These are phyloP conservation scores for Cladophialophora carrionii DNA, from an alignment of 2,329 filamentous ascomycete species.

Conservation along the genomic window DNA sequence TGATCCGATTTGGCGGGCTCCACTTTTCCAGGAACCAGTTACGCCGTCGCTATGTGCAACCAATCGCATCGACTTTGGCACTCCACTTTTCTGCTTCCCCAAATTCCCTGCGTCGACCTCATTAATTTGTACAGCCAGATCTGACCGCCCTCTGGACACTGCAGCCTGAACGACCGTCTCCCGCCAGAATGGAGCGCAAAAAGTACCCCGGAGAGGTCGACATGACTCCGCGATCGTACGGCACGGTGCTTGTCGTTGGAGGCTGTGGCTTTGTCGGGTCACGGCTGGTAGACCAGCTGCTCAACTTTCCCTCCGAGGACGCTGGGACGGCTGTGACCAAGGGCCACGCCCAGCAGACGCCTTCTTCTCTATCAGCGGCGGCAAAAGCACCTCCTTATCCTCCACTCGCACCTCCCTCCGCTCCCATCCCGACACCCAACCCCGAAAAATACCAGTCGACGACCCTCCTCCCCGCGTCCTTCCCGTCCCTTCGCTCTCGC, in stretches of 20 bases:
- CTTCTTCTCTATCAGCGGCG: background rate
- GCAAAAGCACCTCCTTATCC: constrained; percentile 17
- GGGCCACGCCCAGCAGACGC: constrained; percentile 2
- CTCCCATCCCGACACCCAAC: constrained; percentile 43
- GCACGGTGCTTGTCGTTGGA: constrained; percentile 76
- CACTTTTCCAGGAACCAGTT: constrained; percentile 28
- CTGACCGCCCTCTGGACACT: background rate
- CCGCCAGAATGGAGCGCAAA: constrained; percentile 17
- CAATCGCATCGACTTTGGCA: background rate
- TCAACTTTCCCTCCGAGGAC: constrained; percentile 60
- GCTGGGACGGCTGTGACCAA: background rate
- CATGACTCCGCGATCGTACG: constrained; percentile 54
- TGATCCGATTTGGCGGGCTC: constrained; percentile 15
- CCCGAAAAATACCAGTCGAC: constrained; percentile 30
- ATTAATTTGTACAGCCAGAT: background rate
- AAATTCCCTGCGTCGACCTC: background rate
- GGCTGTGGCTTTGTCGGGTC: constrained; percentile 84
- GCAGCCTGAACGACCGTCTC: background rate
- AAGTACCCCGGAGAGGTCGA: constrained; percentile 5
- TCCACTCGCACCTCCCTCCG: background rate
- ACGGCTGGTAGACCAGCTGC: constrained; percentile 75
- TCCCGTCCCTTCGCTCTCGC: constrained; percentile 45
- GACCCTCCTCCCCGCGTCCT: constrained; percentile 45
- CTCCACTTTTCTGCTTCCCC: constrained; percentile 1
- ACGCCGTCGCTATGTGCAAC: background rate